A percentile compares a stretch with the other conserved stretches of the same genome.
These are phyloP conservation scores for Ustilago vetiveriae DNA, from an alignment of 1,284 basidiomycete genomes.

Conservation along the genomic window DNA sequence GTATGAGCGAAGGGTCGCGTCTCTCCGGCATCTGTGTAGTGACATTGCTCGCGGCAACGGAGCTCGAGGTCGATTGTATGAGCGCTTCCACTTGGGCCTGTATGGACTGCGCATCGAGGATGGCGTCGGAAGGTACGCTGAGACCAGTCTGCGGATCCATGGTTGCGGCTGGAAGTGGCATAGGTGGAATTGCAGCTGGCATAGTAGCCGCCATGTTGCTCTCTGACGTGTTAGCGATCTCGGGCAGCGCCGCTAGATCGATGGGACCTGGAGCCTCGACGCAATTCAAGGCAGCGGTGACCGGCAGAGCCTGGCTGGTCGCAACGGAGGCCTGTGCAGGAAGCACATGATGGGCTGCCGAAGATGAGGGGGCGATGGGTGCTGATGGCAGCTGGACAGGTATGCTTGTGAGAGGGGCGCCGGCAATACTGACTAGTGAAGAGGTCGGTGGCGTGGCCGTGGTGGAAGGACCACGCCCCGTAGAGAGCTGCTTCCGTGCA, in stretches of 20 bases:
- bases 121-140: background rate
- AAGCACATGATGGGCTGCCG: constrained; percentile 12
- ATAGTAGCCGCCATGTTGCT: background rate
- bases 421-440: background rate
- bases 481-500: constrained; percentile 38
- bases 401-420: background rate
- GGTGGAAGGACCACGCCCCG: constrained; percentile 34
- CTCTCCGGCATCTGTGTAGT: background rate
- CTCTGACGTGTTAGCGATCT: background rate
- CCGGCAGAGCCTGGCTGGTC: background rate
- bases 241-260: background rate
- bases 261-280: constrained; percentile 3
- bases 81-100: constrained; percentile 44
- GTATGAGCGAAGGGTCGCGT: background rate
- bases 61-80: constrained; percentile 34
- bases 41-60: constrained; percentile 9
- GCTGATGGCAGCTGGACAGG: constrained; percentile 13
- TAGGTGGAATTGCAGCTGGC: background rate
- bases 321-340: background rate
- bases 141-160: constrained; percentile 1
- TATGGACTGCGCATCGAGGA: constrained; percentile 35
- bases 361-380: too few species aligned
- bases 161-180: background rate
- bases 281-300: background rate
- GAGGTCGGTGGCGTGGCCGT: constrained; percentile 33